These are phyloP conservation scores for Glutinoglossum americanum DNA, from an alignment of 495 filamentous ascomycete genomes.

Conservation along the genomic window DNA sequence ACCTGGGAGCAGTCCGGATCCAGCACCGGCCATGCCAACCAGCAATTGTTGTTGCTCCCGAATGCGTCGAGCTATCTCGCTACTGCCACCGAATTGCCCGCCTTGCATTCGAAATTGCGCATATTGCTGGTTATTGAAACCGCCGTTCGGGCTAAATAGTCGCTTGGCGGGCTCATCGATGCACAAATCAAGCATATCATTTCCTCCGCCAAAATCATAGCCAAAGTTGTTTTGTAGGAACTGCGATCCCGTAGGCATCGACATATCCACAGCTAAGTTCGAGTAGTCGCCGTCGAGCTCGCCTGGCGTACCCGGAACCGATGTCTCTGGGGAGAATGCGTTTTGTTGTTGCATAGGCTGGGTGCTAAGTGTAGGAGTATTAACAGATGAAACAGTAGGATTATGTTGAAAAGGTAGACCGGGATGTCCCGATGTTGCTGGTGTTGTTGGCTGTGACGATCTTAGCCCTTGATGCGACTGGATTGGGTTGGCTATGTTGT, in stretches of 20 bases:
- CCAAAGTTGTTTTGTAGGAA: slow-evolving; percentile 22
- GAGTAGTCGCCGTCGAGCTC: slow-evolving; percentile 37
- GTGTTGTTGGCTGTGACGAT: slow-evolving; percentile 69
- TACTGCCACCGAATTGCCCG: slow-evolving; percentile 52
- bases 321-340: slow-evolving; percentile 49
- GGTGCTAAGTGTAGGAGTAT: slow-evolving; percentile 58
- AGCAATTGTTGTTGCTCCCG: slow-evolving; percentile 60
- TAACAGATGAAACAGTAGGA: slow-evolving; percentile 92
- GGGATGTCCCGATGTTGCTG: slow-evolving; percentile 42
- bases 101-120: slow-evolving; percentile 47
- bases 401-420: slow-evolving; percentile 59
- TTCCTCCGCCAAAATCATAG: slow-evolving; percentile 16
- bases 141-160: slow-evolving; percentile 67
- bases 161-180: slow-evolving; percentile 94
- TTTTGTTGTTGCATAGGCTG: slow-evolving; percentile 38
- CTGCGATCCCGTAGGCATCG: slow-evolving; percentile 32
- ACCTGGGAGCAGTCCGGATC: slow-evolving; percentile 12
- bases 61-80: slow-evolving; percentile 44
- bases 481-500: slow-evolving; percentile 34
- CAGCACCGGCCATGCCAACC: slow-evolving; percentile 23
- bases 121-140: slow-evolving; percentile 41
- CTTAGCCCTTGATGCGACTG: slow-evolving; percentile 57
- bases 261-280: slow-evolving; percentile 23
- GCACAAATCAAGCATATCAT: slow-evolving; percentile 44
- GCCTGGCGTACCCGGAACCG: slow-evolving; percentile 49